Evolutionary conservation across 2,329 filamentous ascomycete genomes (phyloP).

Genomic region (Curvularia verruculosa): DNA sequence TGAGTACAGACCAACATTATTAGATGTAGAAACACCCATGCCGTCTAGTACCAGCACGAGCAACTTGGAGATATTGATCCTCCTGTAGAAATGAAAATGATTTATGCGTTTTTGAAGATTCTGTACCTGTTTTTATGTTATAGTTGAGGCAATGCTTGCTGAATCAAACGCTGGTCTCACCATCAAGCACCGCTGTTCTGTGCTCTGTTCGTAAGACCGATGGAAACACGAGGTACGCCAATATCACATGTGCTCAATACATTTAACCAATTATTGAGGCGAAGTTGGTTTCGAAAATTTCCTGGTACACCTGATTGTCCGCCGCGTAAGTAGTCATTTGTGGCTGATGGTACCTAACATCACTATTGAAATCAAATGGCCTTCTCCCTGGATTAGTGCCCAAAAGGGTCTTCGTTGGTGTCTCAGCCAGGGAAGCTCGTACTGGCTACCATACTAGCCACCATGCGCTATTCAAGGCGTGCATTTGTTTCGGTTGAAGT

Average conservation of each 20-base stretch:
- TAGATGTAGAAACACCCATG: not conserved
- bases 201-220: too few relatives aligned
- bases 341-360: not conserved
- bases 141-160: too few relatives aligned
- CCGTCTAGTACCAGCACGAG: not conserved
- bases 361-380: not conserved
- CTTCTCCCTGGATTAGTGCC: not conserved
- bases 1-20: not conserved
- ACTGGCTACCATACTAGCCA: not conserved
- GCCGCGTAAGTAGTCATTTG: not conserved
- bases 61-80: not conserved
- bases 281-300: not conserved
- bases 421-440: not conserved
- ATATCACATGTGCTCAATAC: not conserved
- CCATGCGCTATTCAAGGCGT: not conserved
- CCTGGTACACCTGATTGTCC: not conserved
- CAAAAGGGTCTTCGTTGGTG: not conserved
- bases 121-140: too few relatives aligned
- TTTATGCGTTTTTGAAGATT: too few relatives aligned
- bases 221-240: too few relatives aligned
- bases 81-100: not conserved
- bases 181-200: too few relatives aligned
- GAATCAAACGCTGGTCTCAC: too few relatives aligned
- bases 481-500: not conserved
- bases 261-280: not conserved